Evolutionary conservation across 108 stramenopile genomes (phyloP).

Genomic region (Halocafeteria seosinensis): DNA sequence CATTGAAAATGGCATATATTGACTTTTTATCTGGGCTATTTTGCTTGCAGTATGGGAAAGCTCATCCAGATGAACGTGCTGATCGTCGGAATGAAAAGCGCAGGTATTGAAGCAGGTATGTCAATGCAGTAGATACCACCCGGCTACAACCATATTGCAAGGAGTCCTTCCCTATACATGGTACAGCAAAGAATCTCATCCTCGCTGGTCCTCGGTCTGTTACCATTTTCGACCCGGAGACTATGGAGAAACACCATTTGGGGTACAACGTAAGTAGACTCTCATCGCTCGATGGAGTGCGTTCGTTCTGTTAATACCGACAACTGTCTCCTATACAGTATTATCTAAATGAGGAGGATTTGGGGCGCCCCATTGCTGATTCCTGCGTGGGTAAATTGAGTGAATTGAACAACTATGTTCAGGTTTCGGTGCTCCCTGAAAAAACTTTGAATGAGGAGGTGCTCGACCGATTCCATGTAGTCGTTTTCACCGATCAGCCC

Average conservation of each 20-base stretch:
- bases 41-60: constrained; percentile 5
- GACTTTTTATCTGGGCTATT: no score
- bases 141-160: no score
- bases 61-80: constrained; percentile 27
- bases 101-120: constrained; percentile 30
- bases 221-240: constrained; percentile 12
- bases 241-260: constrained; percentile 18
- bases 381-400: constrained; percentile 4
- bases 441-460: constrained; percentile 19
- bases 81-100: constrained; percentile 39
- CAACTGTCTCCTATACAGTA: background rate
- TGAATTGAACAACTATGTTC: constrained; percentile 35
- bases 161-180: background rate
- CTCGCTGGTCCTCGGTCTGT: constrained; percentile 37
- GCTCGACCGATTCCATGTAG: constrained; percentile 1
- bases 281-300: background rate
- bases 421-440: constrained; percentile 20
- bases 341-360: background rate
- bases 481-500: constrained; percentile 14
- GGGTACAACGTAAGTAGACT: constrained; percentile 20
- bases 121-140: no score
- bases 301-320: background rate
- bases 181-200: constrained; percentile 26
- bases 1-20: no score
- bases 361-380: background rate